Conservation (phyloP, 2,329 filamentous ascomycete species). For the Xylaria sp. region DNA sequence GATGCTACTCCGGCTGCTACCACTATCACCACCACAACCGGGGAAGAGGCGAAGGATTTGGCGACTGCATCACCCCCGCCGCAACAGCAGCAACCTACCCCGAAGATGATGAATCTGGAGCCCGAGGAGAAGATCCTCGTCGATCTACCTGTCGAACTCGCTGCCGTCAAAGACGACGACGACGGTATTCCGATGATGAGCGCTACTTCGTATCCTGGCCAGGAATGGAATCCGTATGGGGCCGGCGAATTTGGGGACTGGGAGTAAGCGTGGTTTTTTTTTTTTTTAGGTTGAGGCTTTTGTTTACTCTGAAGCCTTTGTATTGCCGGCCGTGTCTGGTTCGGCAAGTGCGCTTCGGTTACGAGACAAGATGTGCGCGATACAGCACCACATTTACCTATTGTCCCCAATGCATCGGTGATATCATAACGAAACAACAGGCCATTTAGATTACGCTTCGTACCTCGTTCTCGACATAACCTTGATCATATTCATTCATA, state of each 20-base stretch:
- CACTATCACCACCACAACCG: not conserved
- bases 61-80: conserved; percentile 17
- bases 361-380: not conserved
- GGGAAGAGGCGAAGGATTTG: not conserved
- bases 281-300: not conserved
- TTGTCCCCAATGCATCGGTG: not conserved
- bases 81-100: conserved; percentile 26
- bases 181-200: conserved; percentile 61
- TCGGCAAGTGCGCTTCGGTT: not conserved
- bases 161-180: conserved; percentile 48
- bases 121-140: conserved; percentile 53
- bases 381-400: not conserved
- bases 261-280: conserved; percentile 30
- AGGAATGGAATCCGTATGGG: conserved; percentile 63
- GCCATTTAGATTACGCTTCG: not conserved
- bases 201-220: conserved; percentile 65
- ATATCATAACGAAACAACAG: not conserved
- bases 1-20: conserved; percentile 3
- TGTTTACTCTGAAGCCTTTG: not conserved
- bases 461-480: not conserved
- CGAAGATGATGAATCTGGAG: conserved; percentile 35
- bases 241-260: conserved; percentile 50
- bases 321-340: not conserved
- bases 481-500: not conserved
- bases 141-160: conserved; percentile 46